Percentiles rank a stretch among this genome's conserved stretches.
Evolutionary conservation across 805 yeast genomes (phyloP).

Genomic region (Myxozyma mucilagina): DNA sequence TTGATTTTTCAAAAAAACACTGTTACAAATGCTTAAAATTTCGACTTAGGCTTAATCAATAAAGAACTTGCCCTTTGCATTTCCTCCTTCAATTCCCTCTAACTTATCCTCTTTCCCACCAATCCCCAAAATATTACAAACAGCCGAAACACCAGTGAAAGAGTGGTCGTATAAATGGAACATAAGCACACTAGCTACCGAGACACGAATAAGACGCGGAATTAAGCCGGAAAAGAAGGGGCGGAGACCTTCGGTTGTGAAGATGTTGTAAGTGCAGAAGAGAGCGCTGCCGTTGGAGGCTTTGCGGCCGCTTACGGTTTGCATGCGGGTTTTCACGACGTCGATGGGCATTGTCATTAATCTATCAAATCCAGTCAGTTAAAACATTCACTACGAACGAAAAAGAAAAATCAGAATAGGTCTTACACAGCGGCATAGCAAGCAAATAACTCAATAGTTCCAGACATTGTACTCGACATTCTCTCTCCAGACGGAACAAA

Average conservation of each 20-base stretch:
- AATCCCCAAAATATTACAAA: neutral
- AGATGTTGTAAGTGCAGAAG: slow-evolving; percentile 41
- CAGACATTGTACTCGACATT: slow-evolving; percentile 45
- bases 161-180: slow-evolving; percentile 17
- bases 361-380: slow-evolving; percentile 53
- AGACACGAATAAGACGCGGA: slow-evolving; percentile 22
- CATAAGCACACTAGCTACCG: slow-evolving; percentile 23
- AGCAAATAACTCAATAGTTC: slow-evolving; percentile 37
- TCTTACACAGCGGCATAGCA: slow-evolving; percentile 25
- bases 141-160: neutral
- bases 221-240: slow-evolving; percentile 20
- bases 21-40: no score
- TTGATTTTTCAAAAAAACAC: no score
- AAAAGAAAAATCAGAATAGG: neutral
- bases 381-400: neutral
- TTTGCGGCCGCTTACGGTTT: slow-evolving; percentile 50
- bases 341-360: slow-evolving; percentile 84
- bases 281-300: slow-evolving; percentile 41
- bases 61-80: neutral
- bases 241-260: slow-evolving; percentile 44
- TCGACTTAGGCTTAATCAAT: no score
- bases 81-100: neutral
- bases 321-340: slow-evolving; percentile 95
- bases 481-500: slow-evolving; percentile 63
- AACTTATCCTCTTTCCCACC: neutral